Percentiles rank a stretch among this genome's conserved stretches.
Evolutionary conservation across 2,329 filamentous ascomycete genomes (phyloP).

Genomic region (Diaporthe aspalathi): DNA sequence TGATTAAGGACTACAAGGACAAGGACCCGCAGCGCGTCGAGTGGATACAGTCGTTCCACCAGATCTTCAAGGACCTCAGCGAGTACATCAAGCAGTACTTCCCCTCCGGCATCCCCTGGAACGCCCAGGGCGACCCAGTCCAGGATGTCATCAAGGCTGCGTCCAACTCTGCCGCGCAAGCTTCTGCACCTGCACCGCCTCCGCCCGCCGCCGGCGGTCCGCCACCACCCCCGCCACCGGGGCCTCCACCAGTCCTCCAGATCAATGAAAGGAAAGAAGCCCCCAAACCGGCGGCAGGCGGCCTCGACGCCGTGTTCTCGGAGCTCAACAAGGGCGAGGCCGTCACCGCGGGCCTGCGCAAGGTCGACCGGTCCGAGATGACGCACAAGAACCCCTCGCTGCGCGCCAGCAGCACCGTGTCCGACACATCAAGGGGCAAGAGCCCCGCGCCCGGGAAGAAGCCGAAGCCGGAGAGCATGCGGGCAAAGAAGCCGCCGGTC

Average conservation of each 20-base stretch:
- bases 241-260: conserved; percentile 74
- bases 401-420: conserved; percentile 77
- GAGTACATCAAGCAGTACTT: conserved; percentile 89
- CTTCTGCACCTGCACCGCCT: conserved; percentile 62
- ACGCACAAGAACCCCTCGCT: conserved; percentile 97
- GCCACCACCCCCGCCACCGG: conserved; percentile 77
- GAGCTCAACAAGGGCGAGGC: conserved; percentile 89
- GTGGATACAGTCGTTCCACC: conserved; percentile 94
- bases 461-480: conserved; percentile 87
- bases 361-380: conserved; percentile 96
- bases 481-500: conserved; percentile 81
- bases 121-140: conserved; percentile 79
- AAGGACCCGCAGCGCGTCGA: conserved; percentile 82
- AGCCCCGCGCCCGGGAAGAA: conserved; percentile 90
- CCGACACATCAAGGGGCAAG: conserved; percentile 75
- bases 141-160: conserved; percentile 70
- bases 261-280: conserved; percentile 62
- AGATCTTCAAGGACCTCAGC: conserved; percentile 84
- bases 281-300: conserved; percentile 59
- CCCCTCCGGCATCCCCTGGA: conserved; percentile 85
- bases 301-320: conserved; percentile 89
- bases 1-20: conserved; percentile 90
- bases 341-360: conserved; percentile 90
- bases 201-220: conserved; percentile 56
- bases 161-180: conserved; percentile 64